These are phyloP conservation scores for Gossypium schwendimanii DNA, from an alignment of 441 rosid species.

Conservation along the genomic window DNA sequence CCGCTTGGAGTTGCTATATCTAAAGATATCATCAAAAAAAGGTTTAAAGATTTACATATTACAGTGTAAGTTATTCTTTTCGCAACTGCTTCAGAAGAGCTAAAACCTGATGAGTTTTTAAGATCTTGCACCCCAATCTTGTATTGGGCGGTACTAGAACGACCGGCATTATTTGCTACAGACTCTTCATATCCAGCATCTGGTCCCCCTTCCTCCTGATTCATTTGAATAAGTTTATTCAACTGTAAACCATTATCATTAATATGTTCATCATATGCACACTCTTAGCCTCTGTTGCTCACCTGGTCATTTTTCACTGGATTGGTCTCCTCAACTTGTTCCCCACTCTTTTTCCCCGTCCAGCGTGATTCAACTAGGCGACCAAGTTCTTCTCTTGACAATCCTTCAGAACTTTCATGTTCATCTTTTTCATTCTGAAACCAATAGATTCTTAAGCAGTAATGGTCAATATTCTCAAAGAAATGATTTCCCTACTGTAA, in stretches of 20 bases:
- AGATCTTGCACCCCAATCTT: constrained; percentile 34
- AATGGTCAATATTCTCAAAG: background rate
- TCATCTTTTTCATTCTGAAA: constrained; percentile 30
- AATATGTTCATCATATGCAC: constrained; percentile 19
- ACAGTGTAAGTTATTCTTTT: background rate
- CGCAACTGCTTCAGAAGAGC: constrained; percentile 6
- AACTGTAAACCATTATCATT: background rate
- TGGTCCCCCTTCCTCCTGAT: constrained; percentile 25
- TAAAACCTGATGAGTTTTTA: constrained; percentile 34
- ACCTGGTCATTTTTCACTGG: background rate
- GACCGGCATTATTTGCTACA: constrained; percentile 27
- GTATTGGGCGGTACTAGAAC: constrained; percentile 18
- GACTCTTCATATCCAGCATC: constrained; percentile 23
- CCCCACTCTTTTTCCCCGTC: constrained; percentile 42
- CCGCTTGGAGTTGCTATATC: constrained; percentile 8
- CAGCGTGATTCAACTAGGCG: constrained; percentile 70
- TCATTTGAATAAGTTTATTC: background rate
- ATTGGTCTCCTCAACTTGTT: constrained; percentile 23
- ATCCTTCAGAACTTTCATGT: constrained; percentile 33
- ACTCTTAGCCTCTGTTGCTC: background rate
- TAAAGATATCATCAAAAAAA: background rate
- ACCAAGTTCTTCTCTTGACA: constrained; percentile 71
- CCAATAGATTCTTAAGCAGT: background rate
- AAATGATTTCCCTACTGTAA: background rate
- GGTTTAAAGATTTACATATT: background rate